Evolutionary conservation across 208 protist species (phyloP), one percentile per base, ranked within the genome.

Genomic region (Crithidia mellificae): DNA sequence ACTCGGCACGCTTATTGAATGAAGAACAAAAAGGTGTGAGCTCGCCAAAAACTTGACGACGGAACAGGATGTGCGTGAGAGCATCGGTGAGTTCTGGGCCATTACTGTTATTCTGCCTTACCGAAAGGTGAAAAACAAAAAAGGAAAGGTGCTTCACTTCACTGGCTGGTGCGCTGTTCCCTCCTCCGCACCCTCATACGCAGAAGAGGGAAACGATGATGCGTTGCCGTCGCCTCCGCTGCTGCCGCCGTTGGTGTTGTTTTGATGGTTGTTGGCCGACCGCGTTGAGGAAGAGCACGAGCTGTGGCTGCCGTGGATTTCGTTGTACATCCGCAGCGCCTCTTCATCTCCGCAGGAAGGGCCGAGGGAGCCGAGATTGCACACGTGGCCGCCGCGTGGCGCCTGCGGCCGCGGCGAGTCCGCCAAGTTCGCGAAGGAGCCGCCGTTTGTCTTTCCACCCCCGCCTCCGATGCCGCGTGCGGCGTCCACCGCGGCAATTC

Each of bases 301-400:
- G 61, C 69, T 68, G 55, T 41, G 57, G 34, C 58, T 52, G 50
- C 81, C 81, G 63, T 70, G 76, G 19, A 86, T 86, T 34, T 83
- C 66, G 0, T 68, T 70, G 47, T 83, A 86, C 11, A 81, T 75
- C 20, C 77, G 72, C 57, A 78, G 53, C 39, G 81, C 76, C 20
- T 73, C 63, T 22, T 47, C 71, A 19, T 86, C 81, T 7, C 63
- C 73, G 17, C 46, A 36, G 2, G 36, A 29, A 1, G 81, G 81
- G 1, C 81, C 77, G 27, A 83, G 20, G n/a, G 34, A 53, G 34
- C 76, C 74, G 14, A 83, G 25, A 19, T 70, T 68, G 51, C 56
- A 54, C 0, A 71, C 73, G 51, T 73, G 72, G 0, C 63, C 64
- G 36, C 72, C 20, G 32, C 72, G 64, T 19, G 63, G 72, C 19